These are phyloP conservation scores for Eucalyptus viminalis DNA, from an alignment of 345 rosid species.

Conservation along the genomic window DNA sequence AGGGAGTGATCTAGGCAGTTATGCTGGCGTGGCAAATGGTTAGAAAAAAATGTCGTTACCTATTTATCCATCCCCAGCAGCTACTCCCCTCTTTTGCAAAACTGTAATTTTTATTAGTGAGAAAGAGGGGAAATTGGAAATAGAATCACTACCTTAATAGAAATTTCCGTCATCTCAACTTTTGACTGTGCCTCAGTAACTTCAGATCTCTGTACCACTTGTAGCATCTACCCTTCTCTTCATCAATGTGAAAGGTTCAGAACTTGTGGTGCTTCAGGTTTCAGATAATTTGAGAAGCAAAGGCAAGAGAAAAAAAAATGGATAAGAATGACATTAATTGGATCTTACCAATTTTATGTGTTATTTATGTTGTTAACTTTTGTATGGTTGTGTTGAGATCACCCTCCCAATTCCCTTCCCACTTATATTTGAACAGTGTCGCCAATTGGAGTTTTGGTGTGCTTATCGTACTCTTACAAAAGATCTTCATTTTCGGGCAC, in stretches of 20 bases:
- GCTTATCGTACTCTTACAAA: fast-evolving
- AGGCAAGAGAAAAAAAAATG: fast-evolving
- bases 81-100: no score
- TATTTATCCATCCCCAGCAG: fast-evolving
- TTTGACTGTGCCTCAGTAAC: fast-evolving
- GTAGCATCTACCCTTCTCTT: fast-evolving
- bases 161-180: fast-evolving
- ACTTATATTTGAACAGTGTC: fast-evolving
- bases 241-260: no score
- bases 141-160: fast-evolving
- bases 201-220: no score
- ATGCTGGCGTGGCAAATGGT: fast-evolving
- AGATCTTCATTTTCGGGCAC: neutral
- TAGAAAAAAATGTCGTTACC: fast-evolving
- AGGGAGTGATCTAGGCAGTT: fast-evolving
- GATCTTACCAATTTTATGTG: neutral
- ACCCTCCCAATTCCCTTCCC: fast-evolving
- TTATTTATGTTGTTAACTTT: neutral
- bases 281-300: neutral
- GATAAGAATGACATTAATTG: fast-evolving
- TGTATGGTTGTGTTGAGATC: neutral
- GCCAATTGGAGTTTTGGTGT: fast-evolving
- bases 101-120: no score
- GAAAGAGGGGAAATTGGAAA: no score
- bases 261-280: fast-evolving